Evolutionary conservation across 495 filamentous ascomycete species (phyloP).

Genomic region (Neurospora sp.): DNA sequence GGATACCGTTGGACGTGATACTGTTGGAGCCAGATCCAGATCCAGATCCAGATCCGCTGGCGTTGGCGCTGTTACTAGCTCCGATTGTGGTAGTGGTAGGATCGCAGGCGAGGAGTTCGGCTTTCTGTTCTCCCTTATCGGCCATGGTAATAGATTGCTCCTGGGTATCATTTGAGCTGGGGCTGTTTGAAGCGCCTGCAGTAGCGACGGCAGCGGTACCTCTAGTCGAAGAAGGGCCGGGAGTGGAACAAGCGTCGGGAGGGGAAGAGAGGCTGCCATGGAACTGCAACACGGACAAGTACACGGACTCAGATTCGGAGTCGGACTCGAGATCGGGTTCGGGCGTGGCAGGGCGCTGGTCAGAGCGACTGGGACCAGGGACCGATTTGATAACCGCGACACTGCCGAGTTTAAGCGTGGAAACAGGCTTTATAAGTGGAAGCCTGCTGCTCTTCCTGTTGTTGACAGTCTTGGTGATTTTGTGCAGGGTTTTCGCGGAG

Average conservation of each 20-base stretch:
- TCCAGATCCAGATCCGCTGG: not conserved
- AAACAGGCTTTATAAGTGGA: not conserved
- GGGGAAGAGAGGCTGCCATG: not conserved
- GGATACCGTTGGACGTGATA: fast-evolving
- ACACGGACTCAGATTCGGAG: not conserved
- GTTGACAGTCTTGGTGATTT: not conserved
- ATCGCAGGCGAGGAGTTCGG: not conserved
- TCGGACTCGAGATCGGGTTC: not conserved
- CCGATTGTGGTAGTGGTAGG: not conserved
- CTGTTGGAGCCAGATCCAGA: not conserved
- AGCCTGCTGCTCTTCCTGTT: not conserved
- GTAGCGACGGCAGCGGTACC: not conserved
- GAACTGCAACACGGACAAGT: not conserved
- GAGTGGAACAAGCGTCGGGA: not conserved
- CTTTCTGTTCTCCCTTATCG: not conserved
- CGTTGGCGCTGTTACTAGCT: not conserved
- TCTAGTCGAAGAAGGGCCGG: not conserved
- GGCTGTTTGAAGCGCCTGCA: not conserved
- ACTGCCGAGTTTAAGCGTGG: not conserved
- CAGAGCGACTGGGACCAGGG: not conserved
- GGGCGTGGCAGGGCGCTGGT: not conserved
- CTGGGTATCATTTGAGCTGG: not conserved
- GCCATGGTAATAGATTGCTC: not conserved
- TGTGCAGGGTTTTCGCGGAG: not conserved
- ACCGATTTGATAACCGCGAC: not conserved